Base-by-base conservation (phyloP, 192 early-diverging fungal genomes). In the Coemansia sp. region DNA sequence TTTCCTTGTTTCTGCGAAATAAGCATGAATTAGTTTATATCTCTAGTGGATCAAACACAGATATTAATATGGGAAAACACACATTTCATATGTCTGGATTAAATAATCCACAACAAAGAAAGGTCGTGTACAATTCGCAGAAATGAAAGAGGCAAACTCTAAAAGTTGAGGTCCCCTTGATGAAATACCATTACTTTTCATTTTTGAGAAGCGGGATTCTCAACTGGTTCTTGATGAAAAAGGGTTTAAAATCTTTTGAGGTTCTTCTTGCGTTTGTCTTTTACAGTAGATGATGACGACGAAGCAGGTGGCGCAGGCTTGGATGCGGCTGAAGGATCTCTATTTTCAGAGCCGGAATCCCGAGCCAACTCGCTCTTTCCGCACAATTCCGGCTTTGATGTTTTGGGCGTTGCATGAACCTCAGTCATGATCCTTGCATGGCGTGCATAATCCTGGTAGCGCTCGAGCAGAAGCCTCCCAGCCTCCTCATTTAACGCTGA, bases 401-500 rank as follows among this genome's bases (percentile, higher is more conserved):
- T 62, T 36, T 79, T 84, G 0, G 58, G 58, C 22, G 52, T 64
- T 5, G 93, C 96, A 63, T 98, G 95, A 22, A 98, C 88, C 6
- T 73, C 65, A 3, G 96, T 97, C 76, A 92, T 88, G 39, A 98
- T 47, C 22, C 77, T 61, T 5, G 96, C 95, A 56, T 89, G 90
- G 42, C 87, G 87, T 0, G 91, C 91, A 70, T 94, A 98, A 45
- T 88, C 88, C 4, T 90, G 89, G 65, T 96, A 97, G 21, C 87
- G 85, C 69, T 97, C 96, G 36, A 97, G 81, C 39, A 97, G 86
- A 46, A 96, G 86, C 62, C 88, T 88, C 15, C 94, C 96, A 0
- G 96, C 96, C 68, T 98, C 95, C 73, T 96, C 95, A 67, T 98
- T 98, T 58, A 98, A 81, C 10, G 96, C 96, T 0, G 93, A 95